phyloP scores from a whole-genome alignment of 305 asterid species.

The Solanum hybrid region DNA sequence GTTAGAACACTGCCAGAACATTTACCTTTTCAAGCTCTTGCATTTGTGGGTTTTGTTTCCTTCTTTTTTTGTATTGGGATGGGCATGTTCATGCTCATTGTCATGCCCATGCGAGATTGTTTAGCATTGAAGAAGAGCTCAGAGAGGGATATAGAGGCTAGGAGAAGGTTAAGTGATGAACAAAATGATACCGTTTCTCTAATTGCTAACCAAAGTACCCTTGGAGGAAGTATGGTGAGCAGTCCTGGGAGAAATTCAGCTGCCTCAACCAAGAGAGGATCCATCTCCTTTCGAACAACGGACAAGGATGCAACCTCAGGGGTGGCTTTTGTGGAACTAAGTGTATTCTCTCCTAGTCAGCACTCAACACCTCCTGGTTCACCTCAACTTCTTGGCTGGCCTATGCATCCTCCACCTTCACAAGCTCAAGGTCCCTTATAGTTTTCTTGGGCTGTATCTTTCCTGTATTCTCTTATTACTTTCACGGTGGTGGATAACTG shows the following conservation, averaged over 20 bases:
- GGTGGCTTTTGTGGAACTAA: slow-evolving; percentile 22
- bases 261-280: slow-evolving; percentile 16
- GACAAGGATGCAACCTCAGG: slow-evolving; percentile 12
- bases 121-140: slow-evolving; percentile 37
- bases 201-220: slow-evolving; percentile 14
- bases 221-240: slow-evolving; percentile 6
- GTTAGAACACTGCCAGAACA: slow-evolving; percentile 33
- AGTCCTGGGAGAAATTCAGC: slow-evolving; percentile 17
- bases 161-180: slow-evolving; percentile 18
- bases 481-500: neutral
- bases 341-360: slow-evolving; percentile 18
- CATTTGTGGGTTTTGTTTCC: slow-evolving; percentile 62
- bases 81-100: slow-evolving; percentile 51
- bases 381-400: slow-evolving; percentile 24
- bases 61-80: slow-evolving; percentile 50
- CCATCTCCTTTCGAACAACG: slow-evolving; percentile 20
- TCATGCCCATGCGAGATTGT: slow-evolving; percentile 66
- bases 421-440: slow-evolving; percentile 6
- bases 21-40: slow-evolving; percentile 31
- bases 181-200: slow-evolving; percentile 16
- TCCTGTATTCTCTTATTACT: slow-evolving; percentile 7
- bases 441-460: slow-evolving; percentile 4
- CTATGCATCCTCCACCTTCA: slow-evolving; percentile 10
- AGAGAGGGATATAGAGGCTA: slow-evolving; percentile 39
- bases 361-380: slow-evolving; percentile 20